phyloP scores from a whole-genome alignment of 805 yeast genomes.

The Wickerhamiella alocasiicola region DNA sequence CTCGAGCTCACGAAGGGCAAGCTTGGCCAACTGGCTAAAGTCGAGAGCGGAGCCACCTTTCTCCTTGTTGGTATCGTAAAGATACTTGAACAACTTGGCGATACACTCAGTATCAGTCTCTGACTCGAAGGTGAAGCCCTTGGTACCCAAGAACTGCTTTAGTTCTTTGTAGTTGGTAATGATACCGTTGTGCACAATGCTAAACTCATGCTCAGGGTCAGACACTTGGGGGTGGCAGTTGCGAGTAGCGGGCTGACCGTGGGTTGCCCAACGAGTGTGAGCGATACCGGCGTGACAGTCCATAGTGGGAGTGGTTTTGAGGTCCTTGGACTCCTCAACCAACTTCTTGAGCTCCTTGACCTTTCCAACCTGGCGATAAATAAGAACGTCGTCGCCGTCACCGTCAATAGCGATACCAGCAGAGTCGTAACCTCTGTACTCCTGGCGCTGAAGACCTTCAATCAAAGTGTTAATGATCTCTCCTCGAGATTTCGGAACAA shows the following conservation, averaged over 20 bases:
- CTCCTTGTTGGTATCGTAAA: slow-evolving; percentile 68
- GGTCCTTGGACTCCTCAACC: slow-evolving; percentile 32
- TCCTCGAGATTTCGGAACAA: slow-evolving; percentile 84
- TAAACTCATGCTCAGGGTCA: slow-evolving; percentile 69
- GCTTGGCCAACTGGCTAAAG: slow-evolving; percentile 84
- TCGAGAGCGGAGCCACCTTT: slow-evolving; percentile 46
- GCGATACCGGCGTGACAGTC: slow-evolving; percentile 92
- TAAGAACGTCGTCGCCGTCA: slow-evolving; percentile 56
- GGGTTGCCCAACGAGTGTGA: slow-evolving; percentile 99
- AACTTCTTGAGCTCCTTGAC: slow-evolving; percentile 71
- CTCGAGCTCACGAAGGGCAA: slow-evolving; percentile 82
- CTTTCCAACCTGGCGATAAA: slow-evolving; percentile 83
- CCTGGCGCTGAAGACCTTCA: slow-evolving; percentile 64
- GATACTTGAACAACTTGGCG: slow-evolving; percentile 86
- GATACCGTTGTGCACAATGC: slow-evolving; percentile 95
- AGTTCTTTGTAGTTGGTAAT: slow-evolving; percentile 91
- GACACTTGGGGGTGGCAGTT: slow-evolving; percentile 97
- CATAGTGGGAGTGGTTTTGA: slow-evolving; percentile 43
- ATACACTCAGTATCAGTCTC: slow-evolving; percentile 98
- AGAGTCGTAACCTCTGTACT: slow-evolving; percentile 97
- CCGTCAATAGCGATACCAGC: slow-evolving; percentile 95
- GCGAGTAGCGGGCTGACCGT: slow-evolving; percentile 73
- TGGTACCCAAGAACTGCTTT: slow-evolving; percentile 62
- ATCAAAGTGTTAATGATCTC: slow-evolving; percentile 81
- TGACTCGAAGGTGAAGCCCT: slow-evolving; percentile 74